phyloP scores from a whole-genome alignment of 2,329 filamentous ascomycete genomes.

The Hypoxylon sp. region DNA sequence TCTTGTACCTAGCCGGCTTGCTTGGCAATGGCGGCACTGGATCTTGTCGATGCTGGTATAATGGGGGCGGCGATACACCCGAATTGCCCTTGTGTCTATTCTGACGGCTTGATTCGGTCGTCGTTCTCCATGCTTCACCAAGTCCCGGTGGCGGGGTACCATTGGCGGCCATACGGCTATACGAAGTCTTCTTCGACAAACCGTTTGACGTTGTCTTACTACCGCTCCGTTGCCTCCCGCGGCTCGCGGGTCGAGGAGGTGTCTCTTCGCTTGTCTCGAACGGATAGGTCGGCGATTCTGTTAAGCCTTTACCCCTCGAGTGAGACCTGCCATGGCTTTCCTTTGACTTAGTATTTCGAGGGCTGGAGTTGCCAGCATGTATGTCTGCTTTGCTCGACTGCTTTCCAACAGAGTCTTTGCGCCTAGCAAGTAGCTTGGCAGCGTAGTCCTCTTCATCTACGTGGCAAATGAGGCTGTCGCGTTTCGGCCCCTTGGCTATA shows the following conservation, averaged over 20 bases:
- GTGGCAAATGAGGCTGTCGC: constrained; percentile 48
- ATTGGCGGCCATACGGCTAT: constrained; percentile 15
- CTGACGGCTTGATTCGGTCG: constrained; percentile 14
- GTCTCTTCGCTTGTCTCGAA: constrained; percentile 8
- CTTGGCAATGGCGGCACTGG: constrained; percentile 8
- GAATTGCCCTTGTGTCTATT: constrained; percentile 14
- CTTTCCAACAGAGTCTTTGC: constrained; percentile 26
- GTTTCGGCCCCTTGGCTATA: constrained; percentile 32
- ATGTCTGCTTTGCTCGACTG: constrained; percentile 19
- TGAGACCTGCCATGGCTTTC: constrained; percentile 24
- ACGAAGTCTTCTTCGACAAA: constrained; percentile 32
- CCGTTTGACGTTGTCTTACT: constrained; percentile 22
- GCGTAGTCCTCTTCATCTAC: constrained; percentile 50
- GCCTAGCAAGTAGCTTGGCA: constrained; percentile 35
- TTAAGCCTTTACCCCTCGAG: constrained; percentile 27
- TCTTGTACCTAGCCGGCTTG: constrained; percentile 18
- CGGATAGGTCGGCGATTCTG: constrained; percentile 20
- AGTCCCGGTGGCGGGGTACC: constrained; percentile 1
- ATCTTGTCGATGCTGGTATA: constrained; percentile 17
- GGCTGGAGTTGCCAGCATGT: constrained; percentile 11
- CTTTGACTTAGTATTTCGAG: constrained; percentile 26
- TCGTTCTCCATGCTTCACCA: constrained; percentile 2
- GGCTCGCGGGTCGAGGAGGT: constrained; percentile 28
- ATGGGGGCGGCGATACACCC: constrained; percentile 12
- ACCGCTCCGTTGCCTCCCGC: constrained; percentile 34